Conservation (phyloP, 352 stramenopile genomes). For the Pythium coloratum region DNA sequence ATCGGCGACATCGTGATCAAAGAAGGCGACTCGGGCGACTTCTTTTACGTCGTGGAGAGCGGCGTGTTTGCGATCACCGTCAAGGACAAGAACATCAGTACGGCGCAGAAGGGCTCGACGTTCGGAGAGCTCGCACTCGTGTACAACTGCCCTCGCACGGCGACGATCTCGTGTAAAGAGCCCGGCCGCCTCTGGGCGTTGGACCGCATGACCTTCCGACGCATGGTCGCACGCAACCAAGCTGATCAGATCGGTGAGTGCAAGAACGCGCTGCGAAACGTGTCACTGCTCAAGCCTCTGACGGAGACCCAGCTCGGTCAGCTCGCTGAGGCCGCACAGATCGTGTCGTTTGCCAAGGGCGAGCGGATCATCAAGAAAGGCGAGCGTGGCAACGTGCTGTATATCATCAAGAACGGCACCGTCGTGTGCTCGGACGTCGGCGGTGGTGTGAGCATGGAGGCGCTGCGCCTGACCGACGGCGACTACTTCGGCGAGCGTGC, state of each 20-base stretch:
- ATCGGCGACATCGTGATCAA: conserved; percentile 61
- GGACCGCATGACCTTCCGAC: conserved; percentile 84
- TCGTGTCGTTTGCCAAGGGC: conserved; percentile 78
- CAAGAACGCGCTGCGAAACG: conserved; percentile 86
- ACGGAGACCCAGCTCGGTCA: conserved; percentile 87
- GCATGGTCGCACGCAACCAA: conserved; percentile 80
- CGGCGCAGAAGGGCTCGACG: conserved; percentile 66
- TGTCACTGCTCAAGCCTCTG: conserved; percentile 88
- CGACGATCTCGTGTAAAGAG: conserved; percentile 91
- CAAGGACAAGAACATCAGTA: conserved; percentile 63
- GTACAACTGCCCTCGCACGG: conserved; percentile 95
- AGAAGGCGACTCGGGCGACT: conserved; percentile 86
- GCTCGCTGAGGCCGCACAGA: conserved; percentile 77
- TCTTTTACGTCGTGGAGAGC: conserved; percentile 94
- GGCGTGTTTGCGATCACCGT: conserved; percentile 86
- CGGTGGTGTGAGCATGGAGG: conserved; percentile 77
- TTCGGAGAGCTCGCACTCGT: conserved; percentile 97
- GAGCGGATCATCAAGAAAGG: conserved; percentile 84
- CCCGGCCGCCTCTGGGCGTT: conserved; percentile 90
- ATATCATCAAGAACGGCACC: conserved; percentile 82
- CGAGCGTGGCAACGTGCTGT: conserved; percentile 78
- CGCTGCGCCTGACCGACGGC: conserved; percentile 90
- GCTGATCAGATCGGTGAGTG: conserved; percentile 63
- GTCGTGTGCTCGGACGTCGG: conserved; percentile 73
- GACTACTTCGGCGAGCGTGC: conserved; percentile 97